phyloP scores from a whole-genome alignment of 306 rosid species.

The Prunus campanulata region DNA sequence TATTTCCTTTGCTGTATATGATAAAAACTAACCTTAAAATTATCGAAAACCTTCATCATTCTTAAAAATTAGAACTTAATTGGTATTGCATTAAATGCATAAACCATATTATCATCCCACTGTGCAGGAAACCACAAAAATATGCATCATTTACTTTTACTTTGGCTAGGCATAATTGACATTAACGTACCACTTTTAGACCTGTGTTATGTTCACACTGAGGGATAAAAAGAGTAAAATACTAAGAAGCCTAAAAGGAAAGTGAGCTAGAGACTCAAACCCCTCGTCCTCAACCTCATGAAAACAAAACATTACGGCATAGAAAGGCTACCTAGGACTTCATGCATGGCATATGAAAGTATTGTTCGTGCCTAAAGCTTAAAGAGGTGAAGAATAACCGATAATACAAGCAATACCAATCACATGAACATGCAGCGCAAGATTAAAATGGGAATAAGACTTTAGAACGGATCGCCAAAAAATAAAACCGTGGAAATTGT shows the following conservation, averaged over 20 bases:
- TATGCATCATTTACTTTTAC: background rate
- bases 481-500: background rate
- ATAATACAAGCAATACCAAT: background rate
- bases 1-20: background rate
- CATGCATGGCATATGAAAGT: background rate
- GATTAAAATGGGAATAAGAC: background rate
- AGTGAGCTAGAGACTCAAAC: background rate
- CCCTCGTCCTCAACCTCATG: background rate
- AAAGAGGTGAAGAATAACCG: background rate
- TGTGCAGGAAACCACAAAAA: background rate
- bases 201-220: background rate
- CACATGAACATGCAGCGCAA: conserved; percentile 8
- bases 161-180: background rate
- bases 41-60: background rate
- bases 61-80: background rate
- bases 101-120: background rate
- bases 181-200: background rate
- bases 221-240: background rate
- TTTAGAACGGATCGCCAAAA: conserved; percentile 13
- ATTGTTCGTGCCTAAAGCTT: background rate
- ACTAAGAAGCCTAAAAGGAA: background rate
- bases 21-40: background rate
- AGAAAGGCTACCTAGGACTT: background rate
- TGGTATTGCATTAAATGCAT: background rate
- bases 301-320: background rate